Evolutionary conservation across 2,329 filamentous ascomycete genomes (phyloP).

Genomic region (Aspergillus uvarum): DNA sequence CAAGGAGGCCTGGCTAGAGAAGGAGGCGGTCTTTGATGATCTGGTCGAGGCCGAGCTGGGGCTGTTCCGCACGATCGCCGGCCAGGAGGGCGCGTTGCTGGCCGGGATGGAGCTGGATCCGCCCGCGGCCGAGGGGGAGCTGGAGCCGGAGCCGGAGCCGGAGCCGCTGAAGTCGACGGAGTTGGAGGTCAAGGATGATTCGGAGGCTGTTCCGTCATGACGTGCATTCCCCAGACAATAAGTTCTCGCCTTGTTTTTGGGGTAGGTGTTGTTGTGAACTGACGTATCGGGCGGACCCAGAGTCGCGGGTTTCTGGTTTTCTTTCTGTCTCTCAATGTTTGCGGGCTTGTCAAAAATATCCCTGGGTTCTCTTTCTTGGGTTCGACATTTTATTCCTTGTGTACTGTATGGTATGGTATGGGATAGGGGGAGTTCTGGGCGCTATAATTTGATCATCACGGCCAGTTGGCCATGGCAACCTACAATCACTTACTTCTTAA

Average conservation of each 20-base stretch:
- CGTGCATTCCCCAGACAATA: not conserved
- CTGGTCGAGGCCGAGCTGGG: conserved; percentile 43
- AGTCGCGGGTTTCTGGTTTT: too few species aligned
- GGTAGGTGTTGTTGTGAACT: too few species aligned
- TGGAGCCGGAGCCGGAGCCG: not conserved
- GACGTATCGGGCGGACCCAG: too few species aligned
- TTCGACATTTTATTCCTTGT: not conserved
- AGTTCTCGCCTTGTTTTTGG: too few species aligned
- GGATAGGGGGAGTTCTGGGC: not conserved
- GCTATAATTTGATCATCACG: not conserved
- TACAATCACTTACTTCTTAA: too few species aligned
- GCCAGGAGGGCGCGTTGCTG: conserved; percentile 11
- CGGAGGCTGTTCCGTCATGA: not conserved
- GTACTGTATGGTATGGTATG: not conserved
- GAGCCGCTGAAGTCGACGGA: not conserved
- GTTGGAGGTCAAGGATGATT: not conserved
- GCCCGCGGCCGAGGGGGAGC: not conserved
- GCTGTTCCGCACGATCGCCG: conserved; percentile 33
- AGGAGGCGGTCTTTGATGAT: conserved; percentile 46
- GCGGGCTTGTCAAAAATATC: not conserved
- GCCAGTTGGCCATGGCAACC: too few species aligned
- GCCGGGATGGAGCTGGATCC: not conserved
- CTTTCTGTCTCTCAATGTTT: not conserved
- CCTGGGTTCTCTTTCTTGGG: not conserved
- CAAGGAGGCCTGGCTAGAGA: conserved; percentile 42